A percentile compares a stretch with the other conserved stretches of the same genome.
Conservation (phyloP, 2,329 filamentous ascomycete species). For the Fusarium burgessii region DNA sequence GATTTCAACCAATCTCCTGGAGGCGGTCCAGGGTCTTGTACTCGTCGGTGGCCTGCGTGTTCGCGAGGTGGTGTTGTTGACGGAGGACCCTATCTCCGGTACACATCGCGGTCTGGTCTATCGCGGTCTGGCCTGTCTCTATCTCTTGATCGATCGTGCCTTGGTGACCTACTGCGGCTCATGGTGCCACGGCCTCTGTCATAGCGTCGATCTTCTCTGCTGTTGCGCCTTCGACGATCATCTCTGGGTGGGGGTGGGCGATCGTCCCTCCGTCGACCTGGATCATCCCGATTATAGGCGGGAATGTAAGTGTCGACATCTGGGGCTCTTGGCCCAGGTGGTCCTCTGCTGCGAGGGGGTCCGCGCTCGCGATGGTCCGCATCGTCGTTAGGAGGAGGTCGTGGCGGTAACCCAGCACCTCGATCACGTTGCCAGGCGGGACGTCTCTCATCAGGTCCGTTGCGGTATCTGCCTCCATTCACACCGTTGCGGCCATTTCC, state of each 20-base stretch:
- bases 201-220: conserved; percentile 54
- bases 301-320: conserved; percentile 66
- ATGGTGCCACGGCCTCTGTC: conserved; percentile 57
- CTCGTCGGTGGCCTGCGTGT: neutral
- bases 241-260: conserved; percentile 43
- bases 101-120: conserved; percentile 61
- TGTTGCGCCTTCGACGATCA: conserved; percentile 50
- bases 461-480: conserved; percentile 60
- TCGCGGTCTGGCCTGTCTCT: conserved; percentile 62
- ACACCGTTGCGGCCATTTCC: conserved; percentile 60
- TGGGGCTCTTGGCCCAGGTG: conserved; percentile 46
- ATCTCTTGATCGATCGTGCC: conserved; percentile 54
- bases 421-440: conserved; percentile 69
- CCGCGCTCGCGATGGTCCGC: conserved; percentile 55
- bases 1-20: conserved; percentile 5
- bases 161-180: conserved; percentile 57
- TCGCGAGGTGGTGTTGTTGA: neutral
- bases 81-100: conserved; percentile 59
- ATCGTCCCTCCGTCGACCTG: conserved; percentile 52
- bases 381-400: conserved; percentile 52
- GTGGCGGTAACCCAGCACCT: conserved; percentile 61
- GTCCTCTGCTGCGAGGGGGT: conserved; percentile 49
- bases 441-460: conserved; percentile 59
- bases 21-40: neutral
- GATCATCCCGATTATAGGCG: conserved; percentile 56